Base-by-base conservation (phyloP, 768 basidiomycete genomes). In the Tubosaeta sp. region DNA sequence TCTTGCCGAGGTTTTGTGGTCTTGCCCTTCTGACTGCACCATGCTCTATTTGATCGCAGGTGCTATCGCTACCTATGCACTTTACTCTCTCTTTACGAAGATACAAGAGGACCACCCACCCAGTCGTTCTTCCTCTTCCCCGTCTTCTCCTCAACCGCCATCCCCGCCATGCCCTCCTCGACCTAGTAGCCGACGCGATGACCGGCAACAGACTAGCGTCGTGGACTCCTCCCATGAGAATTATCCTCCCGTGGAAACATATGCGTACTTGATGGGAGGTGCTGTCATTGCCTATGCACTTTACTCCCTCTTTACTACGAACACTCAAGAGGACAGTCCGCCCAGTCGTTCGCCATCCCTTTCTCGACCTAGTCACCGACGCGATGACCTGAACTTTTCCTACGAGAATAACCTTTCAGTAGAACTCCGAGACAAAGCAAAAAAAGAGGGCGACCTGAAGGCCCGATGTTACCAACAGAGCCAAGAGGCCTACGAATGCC, bases 381-480 rank as follows among this genome's bases (percentile, higher is more conserved):
- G 14, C 22, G 51, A 59, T 41, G 56, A 54, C 27, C 44, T 31
- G 10, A 19, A 25, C 35, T 19, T 46, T 46, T 27, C 38, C 16
- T 11, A 32, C 11, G 39, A 32, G 27, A 27, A 48, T 18, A 4
- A 6, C 22, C 30, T 25, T 9, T 38, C 46, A 11, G 41, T 18
- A 42, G 52, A 55, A 48, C 76, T 96, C 27, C 81, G 95, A 22
- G 79, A 80, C 47, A 76, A 76, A 48, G 95, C 95, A 1, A 85
- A 82, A 48, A 74, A 77, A 45, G 88, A 90, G 65, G 90, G 89
- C 2, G 86, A 91, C 54, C 60, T 75, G 58, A 93, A 89, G 90
- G 77, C 76, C 14, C 71, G 71, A 29, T 78, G 73, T 48, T 87
- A 83, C 63, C 73, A 80, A 44, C 73, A 83, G 62, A 86, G 87